phyloP scores from a whole-genome alignment of 2,329 filamentous ascomycete genomes.

The Fonsecaea multimorphosa region DNA sequence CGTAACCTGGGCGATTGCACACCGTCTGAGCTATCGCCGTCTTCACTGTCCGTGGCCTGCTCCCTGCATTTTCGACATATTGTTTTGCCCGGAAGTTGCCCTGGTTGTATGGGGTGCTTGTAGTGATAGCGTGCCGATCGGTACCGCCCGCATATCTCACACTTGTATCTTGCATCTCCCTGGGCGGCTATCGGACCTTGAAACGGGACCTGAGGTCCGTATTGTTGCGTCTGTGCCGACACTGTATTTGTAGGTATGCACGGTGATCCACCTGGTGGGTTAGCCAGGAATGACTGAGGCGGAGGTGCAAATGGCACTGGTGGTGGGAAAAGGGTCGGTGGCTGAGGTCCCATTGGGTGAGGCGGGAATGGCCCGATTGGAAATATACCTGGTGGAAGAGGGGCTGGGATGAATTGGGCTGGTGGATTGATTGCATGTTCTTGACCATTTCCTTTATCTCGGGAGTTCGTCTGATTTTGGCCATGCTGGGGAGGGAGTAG shows the following conservation, averaged over 20 bases:
- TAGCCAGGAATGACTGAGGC: constrained; percentile 11
- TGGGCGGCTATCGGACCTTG: neutral
- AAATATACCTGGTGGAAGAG: constrained; percentile 18
- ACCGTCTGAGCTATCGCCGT: constrained; percentile 30
- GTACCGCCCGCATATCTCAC: constrained; percentile 38
- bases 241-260: constrained; percentile 6
- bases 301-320: constrained; percentile 8
- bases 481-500: constrained; percentile 22
- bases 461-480: constrained; percentile 11
- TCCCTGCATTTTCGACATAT: constrained; percentile 38
- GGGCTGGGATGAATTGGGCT: constrained; percentile 25
- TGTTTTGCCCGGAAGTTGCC: constrained; percentile 35
- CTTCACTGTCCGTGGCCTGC: constrained; percentile 36
- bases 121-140: constrained; percentile 39
- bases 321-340: constrained; percentile 9
- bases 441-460: constrained; percentile 11
- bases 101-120: constrained; percentile 35
- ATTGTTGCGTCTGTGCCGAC: constrained; percentile 6
- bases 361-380: constrained; percentile 17
- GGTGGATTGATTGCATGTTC: constrained; percentile 7
- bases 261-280: constrained; percentile 2
- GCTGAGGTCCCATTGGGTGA: constrained; percentile 20
- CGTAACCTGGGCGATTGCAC: constrained; percentile 15
- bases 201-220: constrained; percentile 6
- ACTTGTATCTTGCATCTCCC: constrained; percentile 37